Evolutionary conservation across 768 basidiomycete genomes (phyloP).

Genomic region (Suillus bovinus): DNA sequence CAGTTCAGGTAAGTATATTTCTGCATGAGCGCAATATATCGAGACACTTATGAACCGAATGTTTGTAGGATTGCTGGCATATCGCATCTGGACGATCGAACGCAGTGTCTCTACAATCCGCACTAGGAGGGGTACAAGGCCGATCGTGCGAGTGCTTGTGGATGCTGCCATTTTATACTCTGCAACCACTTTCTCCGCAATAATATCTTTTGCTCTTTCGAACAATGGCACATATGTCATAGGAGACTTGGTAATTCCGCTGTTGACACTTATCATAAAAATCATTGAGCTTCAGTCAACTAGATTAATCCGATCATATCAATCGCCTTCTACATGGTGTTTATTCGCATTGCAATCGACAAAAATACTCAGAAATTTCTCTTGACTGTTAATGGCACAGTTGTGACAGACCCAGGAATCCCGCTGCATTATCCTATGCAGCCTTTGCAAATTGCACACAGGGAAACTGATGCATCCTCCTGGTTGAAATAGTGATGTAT

Average conservation of each 20-base stretch:
- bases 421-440: too few species aligned
- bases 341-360: constrained; percentile 4
- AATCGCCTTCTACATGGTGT: constrained; percentile 14
- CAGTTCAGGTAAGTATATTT: background rate
- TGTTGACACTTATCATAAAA: background rate
- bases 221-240: constrained; percentile 3
- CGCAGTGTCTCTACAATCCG: background rate
- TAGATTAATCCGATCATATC: constrained; percentile 7
- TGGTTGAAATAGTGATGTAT: too few species aligned
- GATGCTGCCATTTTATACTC: constrained; percentile 9
- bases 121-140: background rate
- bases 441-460: too few species aligned
- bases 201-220: constrained; percentile 1
- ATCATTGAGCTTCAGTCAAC: background rate
- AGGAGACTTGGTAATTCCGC: background rate
- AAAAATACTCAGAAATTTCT: too few species aligned
- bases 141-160: background rate
- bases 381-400: too few species aligned
- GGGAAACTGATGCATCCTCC: too few species aligned
- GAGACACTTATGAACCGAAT: background rate
- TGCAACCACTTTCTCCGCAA: background rate
- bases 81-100: background rate
- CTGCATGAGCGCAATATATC: background rate
- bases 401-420: too few species aligned
- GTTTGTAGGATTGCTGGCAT: background rate